Evolutionary conservation across 2,329 filamentous ascomycete species (phyloP).

Genomic region (Purpureocillium takamizusanense): DNA sequence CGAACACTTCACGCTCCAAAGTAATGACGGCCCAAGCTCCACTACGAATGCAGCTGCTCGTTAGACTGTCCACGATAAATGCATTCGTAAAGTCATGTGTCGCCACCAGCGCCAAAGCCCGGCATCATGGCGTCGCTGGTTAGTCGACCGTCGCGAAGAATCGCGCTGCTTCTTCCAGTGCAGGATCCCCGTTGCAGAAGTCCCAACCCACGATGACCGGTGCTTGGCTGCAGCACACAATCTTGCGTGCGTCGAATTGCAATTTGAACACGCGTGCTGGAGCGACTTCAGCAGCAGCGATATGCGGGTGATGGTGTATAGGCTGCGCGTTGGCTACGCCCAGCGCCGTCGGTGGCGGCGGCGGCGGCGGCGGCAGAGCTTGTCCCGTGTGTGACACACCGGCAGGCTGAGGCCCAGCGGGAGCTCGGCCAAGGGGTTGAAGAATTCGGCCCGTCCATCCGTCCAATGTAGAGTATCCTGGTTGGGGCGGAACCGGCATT

Average conservation of each 20-base stretch:
- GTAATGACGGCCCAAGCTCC: too few relatives aligned
- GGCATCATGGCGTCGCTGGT: background rate
- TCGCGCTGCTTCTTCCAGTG: slow-evolving; percentile 66
- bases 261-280: slow-evolving; percentile 79
- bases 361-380: too few relatives aligned
- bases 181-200: slow-evolving; percentile 78
- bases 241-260: slow-evolving; percentile 87
- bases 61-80: too few relatives aligned
- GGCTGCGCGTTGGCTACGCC: slow-evolving; percentile 5
- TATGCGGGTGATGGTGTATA: slow-evolving; percentile 33
- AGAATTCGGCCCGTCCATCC: too few relatives aligned
- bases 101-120: background rate
- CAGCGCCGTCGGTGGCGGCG: slow-evolving; percentile 2
- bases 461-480: background rate
- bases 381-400: slow-evolving; percentile 4
- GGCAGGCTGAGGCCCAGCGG: slow-evolving; percentile 11
- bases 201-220: slow-evolving; percentile 94
- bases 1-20: too few relatives aligned
- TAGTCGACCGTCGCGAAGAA: slow-evolving; percentile 62
- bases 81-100: background rate
- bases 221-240: slow-evolving; percentile 91
- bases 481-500: background rate
- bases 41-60: too few relatives aligned
- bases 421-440: background rate
- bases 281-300: slow-evolving; percentile 34